Evolutionary conservation across 2,329 filamentous ascomycete genomes (phyloP).

Genomic region (Zymoseptoria crescenta): DNA sequence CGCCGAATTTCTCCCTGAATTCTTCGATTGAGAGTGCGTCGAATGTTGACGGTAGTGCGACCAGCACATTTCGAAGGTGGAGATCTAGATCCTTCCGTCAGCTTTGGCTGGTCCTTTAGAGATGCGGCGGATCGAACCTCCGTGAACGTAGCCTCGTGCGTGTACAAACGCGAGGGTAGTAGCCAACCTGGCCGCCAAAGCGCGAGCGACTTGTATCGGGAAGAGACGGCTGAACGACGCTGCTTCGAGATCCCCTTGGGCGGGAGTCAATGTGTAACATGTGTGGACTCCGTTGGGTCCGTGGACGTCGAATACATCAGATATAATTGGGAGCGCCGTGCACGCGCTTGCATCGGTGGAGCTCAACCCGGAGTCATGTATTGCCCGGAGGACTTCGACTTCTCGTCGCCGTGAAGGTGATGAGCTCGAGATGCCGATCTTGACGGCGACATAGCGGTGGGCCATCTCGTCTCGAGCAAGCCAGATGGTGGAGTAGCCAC

Average conservation of each 20-base stretch:
- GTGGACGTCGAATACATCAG: not conserved
- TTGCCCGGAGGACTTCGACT: not conserved
- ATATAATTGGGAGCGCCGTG: not conserved
- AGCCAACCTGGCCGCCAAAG: not conserved
- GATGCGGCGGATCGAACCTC: not conserved
- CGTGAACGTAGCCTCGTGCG: not conserved
- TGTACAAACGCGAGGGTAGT: not conserved
- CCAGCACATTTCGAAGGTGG: not conserved
- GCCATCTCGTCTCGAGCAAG: conserved; percentile 28
- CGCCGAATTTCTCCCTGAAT: not conserved
- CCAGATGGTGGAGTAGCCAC: conserved; percentile 36
- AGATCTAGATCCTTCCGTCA: not conserved
- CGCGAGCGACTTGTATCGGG: not conserved
- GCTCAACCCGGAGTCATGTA: not conserved
- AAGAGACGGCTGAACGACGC: not conserved
- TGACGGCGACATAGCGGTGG: not conserved
- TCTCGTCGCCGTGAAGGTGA: not conserved
- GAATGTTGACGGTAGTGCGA: not conserved
- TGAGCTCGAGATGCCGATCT: not conserved
- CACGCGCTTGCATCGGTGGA: not conserved
- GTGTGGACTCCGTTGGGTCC: not conserved
- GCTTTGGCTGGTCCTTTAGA: not conserved
- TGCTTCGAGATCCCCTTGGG: not conserved
- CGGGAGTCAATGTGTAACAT: not conserved
- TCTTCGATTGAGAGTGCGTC: not conserved